Evolutionary conservation across 345 rosid genomes (phyloP).

Genomic region (Brassica juncea): DNA sequence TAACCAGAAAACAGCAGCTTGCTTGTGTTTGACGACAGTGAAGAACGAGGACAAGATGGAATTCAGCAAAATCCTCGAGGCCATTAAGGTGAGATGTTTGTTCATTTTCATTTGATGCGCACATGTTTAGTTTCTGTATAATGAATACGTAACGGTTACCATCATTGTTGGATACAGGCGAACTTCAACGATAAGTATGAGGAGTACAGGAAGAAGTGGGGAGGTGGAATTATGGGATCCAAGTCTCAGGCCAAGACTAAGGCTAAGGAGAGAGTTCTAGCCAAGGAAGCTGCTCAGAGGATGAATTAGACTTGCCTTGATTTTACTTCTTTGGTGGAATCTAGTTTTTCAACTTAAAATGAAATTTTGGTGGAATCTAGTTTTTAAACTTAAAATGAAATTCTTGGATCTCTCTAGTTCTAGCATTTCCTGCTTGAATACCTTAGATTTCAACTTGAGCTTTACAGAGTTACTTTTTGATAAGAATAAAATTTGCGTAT

Average conservation of each 20-base stretch:
- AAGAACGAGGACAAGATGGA: conserved; percentile 83
- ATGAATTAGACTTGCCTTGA: conserved; percentile 40
- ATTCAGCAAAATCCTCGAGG: conserved; percentile 73
- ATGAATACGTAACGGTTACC: too few species aligned
- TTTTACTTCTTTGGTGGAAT: neutral
- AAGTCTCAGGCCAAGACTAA: conserved; percentile 80
- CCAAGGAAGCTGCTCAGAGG: conserved; percentile 82
- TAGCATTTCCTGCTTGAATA: neutral
- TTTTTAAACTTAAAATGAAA: neutral
- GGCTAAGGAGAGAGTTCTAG: conserved; percentile 68
- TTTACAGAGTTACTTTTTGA: neutral
- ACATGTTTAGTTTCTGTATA: too few species aligned
- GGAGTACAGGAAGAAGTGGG: conserved; percentile 79
- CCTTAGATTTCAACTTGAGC: neutral
- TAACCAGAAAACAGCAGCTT: conserved; percentile 72
- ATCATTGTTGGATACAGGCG: too few species aligned
- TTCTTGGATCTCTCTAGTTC: neutral
- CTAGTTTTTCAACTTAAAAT: too few species aligned
- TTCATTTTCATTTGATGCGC: neutral
- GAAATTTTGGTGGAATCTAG: neutral
- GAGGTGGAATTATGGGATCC: conserved; percentile 91
- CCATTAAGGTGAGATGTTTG: conserved; percentile 58
- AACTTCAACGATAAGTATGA: conserved; percentile 76
- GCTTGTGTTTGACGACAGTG: conserved; percentile 73
- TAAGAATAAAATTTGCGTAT: neutral